These are phyloP conservation scores for Coleophoma eucalyptorum DNA, from an alignment of 2,329 filamentous ascomycete species.

Conservation along the genomic window DNA sequence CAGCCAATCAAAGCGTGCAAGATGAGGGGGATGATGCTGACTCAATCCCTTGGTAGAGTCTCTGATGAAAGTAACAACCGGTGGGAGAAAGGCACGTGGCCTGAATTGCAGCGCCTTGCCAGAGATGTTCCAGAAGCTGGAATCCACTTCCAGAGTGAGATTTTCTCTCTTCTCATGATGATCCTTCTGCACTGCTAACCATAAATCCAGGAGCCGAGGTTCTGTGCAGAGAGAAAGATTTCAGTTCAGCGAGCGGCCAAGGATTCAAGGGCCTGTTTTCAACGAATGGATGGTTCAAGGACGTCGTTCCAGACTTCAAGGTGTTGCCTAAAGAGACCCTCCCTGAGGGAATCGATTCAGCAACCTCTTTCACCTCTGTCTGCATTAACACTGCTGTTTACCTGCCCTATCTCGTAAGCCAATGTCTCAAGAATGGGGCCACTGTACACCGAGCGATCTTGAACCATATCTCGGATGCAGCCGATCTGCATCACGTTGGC, in stretches of 20 bases:
- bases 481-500: conserved; percentile 52
- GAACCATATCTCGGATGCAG: conserved; percentile 70
- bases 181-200: background rate
- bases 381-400: conserved; percentile 92
- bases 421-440: conserved; percentile 73
- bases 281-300: conserved; percentile 69
- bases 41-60: conserved; percentile 33
- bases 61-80: conserved; percentile 35
- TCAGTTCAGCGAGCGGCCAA: conserved; percentile 40
- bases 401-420: conserved; percentile 77
- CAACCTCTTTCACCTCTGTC: conserved; percentile 74
- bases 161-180: background rate
- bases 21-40: too few relatives aligned
- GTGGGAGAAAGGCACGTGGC: conserved; percentile 64
- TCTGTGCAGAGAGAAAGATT: conserved; percentile 57
- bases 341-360: conserved; percentile 63
- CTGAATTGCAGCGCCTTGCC: conserved; percentile 54
- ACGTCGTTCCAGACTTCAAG: conserved; percentile 68
- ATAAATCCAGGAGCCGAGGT: conserved; percentile 37
- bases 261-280: conserved; percentile 63
- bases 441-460: conserved; percentile 60
- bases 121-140: conserved; percentile 71
- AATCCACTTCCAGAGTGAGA: conserved; percentile 69
- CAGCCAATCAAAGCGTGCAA: too few relatives aligned
- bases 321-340: conserved; percentile 56